phyloP scores from a whole-genome alignment of 1,284 basidiomycete genomes.

The Cystobasidium sp. region DNA sequence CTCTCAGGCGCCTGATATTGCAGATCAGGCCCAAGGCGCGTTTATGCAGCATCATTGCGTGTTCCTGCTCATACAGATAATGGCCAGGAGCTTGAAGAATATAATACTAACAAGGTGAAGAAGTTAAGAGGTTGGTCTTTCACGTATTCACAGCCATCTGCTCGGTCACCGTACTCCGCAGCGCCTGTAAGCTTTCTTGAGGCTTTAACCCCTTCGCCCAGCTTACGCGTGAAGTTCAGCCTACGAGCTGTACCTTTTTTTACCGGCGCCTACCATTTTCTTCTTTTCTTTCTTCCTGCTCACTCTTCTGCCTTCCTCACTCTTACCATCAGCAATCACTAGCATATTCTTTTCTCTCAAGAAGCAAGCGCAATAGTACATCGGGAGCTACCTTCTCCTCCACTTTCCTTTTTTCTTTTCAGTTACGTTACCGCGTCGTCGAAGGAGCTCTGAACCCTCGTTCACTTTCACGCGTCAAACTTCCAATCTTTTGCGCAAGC shows the following conservation, averaged over 20 bases:
- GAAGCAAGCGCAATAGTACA: background rate
- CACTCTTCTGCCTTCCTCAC: background rate
- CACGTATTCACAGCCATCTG: background rate
- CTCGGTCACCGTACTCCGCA: conserved; percentile 17
- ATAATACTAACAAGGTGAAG: no score
- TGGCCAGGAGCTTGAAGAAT: no score
- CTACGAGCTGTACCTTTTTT: conserved; percentile 19
- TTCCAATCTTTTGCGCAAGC: no score
- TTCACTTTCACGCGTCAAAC: background rate
- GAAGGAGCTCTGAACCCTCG: background rate
- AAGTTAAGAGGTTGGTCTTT: no score
- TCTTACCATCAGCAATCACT: conserved; percentile 1
- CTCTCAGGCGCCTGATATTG: no score
- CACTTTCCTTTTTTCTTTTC: conserved; percentile 23
- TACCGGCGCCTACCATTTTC: background rate
- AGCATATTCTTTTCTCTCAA: background rate
- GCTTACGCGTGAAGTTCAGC: conserved; percentile 4
- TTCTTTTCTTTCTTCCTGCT: conserved; percentile 1
- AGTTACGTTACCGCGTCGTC: background rate
- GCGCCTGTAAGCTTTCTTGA: conserved; percentile 1
- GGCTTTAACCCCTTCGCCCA: background rate
- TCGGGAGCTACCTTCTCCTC: conserved; percentile 21
- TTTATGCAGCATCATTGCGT: no score
- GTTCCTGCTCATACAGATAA: no score
- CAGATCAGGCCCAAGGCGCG: no score